Evolutionary conservation across 2,329 filamentous ascomycete species (phyloP).

Genomic region (Exophiala aquamarina): DNA sequence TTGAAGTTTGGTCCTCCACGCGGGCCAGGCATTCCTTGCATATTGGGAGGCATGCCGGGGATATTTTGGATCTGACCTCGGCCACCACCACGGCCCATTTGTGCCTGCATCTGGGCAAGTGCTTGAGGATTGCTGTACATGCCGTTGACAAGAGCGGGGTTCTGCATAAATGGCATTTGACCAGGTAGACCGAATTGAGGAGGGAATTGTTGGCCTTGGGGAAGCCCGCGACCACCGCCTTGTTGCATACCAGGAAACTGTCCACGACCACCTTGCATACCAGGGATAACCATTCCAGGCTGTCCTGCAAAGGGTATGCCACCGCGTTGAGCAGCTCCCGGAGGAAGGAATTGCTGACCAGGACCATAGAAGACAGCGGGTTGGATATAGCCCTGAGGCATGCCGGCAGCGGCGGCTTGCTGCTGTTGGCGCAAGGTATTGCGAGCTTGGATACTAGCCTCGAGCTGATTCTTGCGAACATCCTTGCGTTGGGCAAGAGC

Average conservation of each 20-base stretch:
- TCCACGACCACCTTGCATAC: slow-evolving; percentile 75
- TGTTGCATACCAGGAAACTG: slow-evolving; percentile 80
- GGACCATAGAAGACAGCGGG: slow-evolving; percentile 90
- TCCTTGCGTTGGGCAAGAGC: slow-evolving; percentile 99
- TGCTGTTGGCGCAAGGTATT: slow-evolving; percentile 99
- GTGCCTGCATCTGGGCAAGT: slow-evolving; percentile 67
- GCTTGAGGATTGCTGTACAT: slow-evolving; percentile 55
- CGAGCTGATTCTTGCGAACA: slow-evolving; percentile 97
- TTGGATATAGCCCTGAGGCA: slow-evolving; percentile 81
- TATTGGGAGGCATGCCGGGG: slow-evolving; percentile 72
- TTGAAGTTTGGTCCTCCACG: slow-evolving; percentile 48
- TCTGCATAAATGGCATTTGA: slow-evolving; percentile 61
- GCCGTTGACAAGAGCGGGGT: slow-evolving; percentile 72
- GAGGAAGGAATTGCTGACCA: slow-evolving; percentile 50
- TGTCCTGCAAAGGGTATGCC: slow-evolving; percentile 62
- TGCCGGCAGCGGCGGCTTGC: slow-evolving; percentile 83
- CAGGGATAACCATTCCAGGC: slow-evolving; percentile 59
- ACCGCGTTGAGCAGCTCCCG: slow-evolving; percentile 52
- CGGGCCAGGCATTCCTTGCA: slow-evolving; percentile 53
- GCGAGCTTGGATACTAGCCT: slow-evolving; percentile 98
- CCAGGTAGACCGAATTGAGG: slow-evolving; percentile 79
- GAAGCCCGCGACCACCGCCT: slow-evolving; percentile 77
- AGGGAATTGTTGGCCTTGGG: slow-evolving; percentile 79
- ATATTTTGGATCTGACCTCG: slow-evolving; percentile 66
- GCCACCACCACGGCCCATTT: slow-evolving; percentile 66